Conservation (phyloP, 176 grass and related monocot genomes). For the Hsuehochloa calcarea region DNA sequence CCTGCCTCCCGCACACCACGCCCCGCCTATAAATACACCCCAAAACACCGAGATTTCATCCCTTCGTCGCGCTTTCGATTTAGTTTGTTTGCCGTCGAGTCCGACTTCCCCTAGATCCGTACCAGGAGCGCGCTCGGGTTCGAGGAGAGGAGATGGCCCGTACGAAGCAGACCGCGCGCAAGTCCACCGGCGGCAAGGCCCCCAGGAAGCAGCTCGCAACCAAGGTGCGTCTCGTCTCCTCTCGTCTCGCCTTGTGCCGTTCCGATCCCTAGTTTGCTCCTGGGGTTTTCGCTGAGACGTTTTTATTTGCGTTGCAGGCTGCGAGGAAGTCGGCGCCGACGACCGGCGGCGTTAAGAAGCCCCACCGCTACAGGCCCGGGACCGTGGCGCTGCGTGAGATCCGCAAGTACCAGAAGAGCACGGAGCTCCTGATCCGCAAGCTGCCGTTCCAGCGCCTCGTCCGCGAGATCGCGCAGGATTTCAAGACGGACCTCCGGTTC, state of each 20-base stretch:
- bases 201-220: slow-evolving; percentile 95
- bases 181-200: slow-evolving; percentile 89
- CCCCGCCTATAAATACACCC: neutral
- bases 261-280: neutral
- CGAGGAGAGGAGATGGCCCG: slow-evolving; percentile 49
- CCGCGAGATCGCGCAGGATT: slow-evolving; percentile 92
- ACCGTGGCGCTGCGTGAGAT: slow-evolving; percentile 87
- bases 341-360: slow-evolving; percentile 94
- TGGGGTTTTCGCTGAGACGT: neutral
- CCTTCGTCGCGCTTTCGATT: neutral
- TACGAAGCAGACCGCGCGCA: slow-evolving; percentile 94
- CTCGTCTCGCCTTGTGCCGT: rapidly evolving
- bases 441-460: slow-evolving; percentile 87
- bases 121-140: neutral
- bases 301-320: slow-evolving; percentile 14
- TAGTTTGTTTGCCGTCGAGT: neutral
- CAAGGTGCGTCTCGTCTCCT: slow-evolving; percentile 33
- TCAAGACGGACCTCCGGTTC: slow-evolving; percentile 92
- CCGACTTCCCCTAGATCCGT: neutral
- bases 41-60: rapidly evolving
- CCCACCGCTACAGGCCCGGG: slow-evolving; percentile 68
- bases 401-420: slow-evolving; percentile 99
- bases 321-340: slow-evolving; percentile 86
- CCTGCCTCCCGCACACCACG: neutral
- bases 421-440: slow-evolving; percentile 93